Base-by-base conservation (phyloP, 768 basidiomycete species). In the Leccinum longicurvipes region DNA sequence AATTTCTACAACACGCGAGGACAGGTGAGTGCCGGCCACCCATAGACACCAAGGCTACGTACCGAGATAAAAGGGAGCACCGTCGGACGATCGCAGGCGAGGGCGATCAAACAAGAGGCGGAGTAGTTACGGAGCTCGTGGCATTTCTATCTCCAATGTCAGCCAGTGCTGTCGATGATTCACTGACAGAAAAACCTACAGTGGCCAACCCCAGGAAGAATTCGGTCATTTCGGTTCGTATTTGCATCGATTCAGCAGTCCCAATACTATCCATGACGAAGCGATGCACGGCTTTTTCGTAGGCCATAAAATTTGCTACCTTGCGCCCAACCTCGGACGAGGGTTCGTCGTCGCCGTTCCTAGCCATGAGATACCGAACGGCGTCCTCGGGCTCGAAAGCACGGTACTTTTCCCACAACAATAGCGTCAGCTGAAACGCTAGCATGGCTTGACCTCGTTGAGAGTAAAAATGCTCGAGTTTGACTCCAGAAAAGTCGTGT, bases 191-290 rank as follows among this genome's bases (percentile, higher is more conserved):
- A 25, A 47, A 24, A 34, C 63, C 55, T 56, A 82, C 80, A 12
- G 60, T 68, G 21, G 80, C 76, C 46, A 80, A 57, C 51, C 80
- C 77, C 24, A 80, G 47, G 74, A 80, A 79, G 57, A 80, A 76
- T 42, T 70, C 71, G 1, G 78, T 60, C 21, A 76, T 56, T 44
- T 64, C 59, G 10, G 42, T 57, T 31, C 66, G 71, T 42, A 49
- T 55, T 44, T 60, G 62, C 11, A 51, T 19, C 21, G 70, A 64
- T 24, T 51, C 45, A 10, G 65, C 63, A n/a, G 61, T 57, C 19
- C 63, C 65, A n/a, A 73, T 65, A 8, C 60, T 53, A 48, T 70
- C 12, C 82, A 77, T 73, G 10, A 78, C 75, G 71, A 74, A 80
- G n/a, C 73, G 64, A 31, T 70, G 70, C n/a, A 78, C 53, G 6